phyloP scores from a whole-genome alignment of 805 yeast genomes.

The Cyberlindnera saturnus region DNA sequence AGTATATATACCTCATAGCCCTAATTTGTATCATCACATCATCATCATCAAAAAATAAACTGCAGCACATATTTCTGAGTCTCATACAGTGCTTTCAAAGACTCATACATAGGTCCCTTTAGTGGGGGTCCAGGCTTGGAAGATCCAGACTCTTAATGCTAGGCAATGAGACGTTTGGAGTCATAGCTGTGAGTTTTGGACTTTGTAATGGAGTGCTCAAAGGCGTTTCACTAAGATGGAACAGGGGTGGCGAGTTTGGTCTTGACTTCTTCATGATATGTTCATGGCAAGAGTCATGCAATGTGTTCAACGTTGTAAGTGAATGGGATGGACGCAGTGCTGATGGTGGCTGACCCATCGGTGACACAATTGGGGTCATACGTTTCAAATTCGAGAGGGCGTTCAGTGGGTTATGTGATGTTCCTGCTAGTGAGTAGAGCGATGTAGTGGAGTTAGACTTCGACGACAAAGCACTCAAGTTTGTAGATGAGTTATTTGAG shows the following conservation, averaged over 20 bases:
- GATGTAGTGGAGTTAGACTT: constrained; percentile 25
- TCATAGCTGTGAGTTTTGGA: constrained; percentile 31
- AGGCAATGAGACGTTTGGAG: constrained; percentile 17
- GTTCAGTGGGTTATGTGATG: constrained; percentile 10
- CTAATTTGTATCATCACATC: too few relatives aligned
- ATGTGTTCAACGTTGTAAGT: constrained; percentile 14
- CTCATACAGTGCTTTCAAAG: neutral
- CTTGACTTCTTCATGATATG: constrained; percentile 35
- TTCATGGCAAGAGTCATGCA: constrained; percentile 25
- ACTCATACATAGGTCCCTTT: too few relatives aligned
- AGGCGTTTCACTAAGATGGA: constrained; percentile 36
- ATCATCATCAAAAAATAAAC: neutral
- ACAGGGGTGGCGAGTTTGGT: constrained; percentile 42
- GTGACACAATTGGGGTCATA: constrained; percentile 36
- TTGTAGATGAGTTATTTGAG: constrained; percentile 20
- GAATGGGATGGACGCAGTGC: constrained; percentile 21
- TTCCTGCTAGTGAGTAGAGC: constrained; percentile 15
- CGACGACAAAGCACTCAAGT: constrained; percentile 20
- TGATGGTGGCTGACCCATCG: constrained; percentile 10
- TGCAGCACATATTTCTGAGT: neutral
- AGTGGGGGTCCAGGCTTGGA: constrained; percentile 15
- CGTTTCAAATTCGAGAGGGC: constrained; percentile 22
- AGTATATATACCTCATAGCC: too few relatives aligned
- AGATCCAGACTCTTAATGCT: constrained; percentile 23
- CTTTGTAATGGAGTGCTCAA: constrained; percentile 43